Base-by-base conservation (phyloP, 2,329 filamentous ascomycete species). In the Fusarium papillatum region DNA sequence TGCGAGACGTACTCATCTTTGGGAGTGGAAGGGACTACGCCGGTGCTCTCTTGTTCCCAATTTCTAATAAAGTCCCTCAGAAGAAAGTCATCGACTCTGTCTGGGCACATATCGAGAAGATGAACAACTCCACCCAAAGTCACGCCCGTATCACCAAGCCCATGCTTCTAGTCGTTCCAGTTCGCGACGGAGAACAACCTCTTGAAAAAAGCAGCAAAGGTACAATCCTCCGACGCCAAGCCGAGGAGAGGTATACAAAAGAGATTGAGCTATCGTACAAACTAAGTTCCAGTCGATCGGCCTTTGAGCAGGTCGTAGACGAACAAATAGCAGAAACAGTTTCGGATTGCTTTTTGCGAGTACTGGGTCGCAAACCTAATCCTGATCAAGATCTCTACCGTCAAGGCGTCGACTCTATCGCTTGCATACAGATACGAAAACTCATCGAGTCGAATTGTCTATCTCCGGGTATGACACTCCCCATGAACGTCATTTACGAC, bases 131-230 rank as follows among this genome's bases (percentile, higher is more conserved):
- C 11, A 86, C 85, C 19, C 89, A 89, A 72, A 83, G 83, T 10
- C 89, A 92, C 75, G 85, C 89, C 5, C 83, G 87, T 14, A 84
- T 93, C 66, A 79, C 87, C 3, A 84, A 80, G 38, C 79, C 85
- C 3, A 91, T 90, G 87, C 72, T 93, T 17, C 73, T 90, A 0
- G 82, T 88, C 0, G 82, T 91, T 50, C 78, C 83, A 10, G 72
- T 79, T 6, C 53, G 39, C 0, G 38, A 74, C 2, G 70, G 43
- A 0, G 34, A 75, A 11, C 69, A 76, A 2, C 74, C 82, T 0
- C 81, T 92, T 0, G 85, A 88, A 68, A 93, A 91, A 80, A 93
- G 89, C 71, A 93, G 90, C 73, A 93, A 93, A 80, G 91, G 91
- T 0, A 92, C 90, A 0, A 83, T 91, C 2, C 81, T 93, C 19